phyloP scores from a whole-genome alignment of 2,329 filamentous ascomycete genomes.

The Scytalidium lignicola region DNA sequence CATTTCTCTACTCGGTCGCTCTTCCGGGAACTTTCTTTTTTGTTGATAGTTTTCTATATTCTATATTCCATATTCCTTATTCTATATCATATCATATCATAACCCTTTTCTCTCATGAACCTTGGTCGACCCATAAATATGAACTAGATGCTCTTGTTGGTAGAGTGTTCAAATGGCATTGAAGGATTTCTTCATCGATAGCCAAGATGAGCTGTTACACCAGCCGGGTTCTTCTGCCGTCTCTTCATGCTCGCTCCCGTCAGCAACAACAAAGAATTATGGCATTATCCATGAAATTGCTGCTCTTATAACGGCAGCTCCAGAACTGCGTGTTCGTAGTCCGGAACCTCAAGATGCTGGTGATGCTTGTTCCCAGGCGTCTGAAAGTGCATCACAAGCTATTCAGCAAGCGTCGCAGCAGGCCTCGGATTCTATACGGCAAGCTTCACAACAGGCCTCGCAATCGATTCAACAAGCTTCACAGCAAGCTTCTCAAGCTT shows the following conservation, averaged over 20 bases:
- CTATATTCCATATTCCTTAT: slow-evolving; percentile 5
- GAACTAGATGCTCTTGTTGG: slow-evolving; percentile 13
- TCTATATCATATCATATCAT: too few relatives aligned
- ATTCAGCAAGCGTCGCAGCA: slow-evolving; percentile 16
- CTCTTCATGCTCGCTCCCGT: slow-evolving; percentile 3
- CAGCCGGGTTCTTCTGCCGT: slow-evolving; percentile 3
- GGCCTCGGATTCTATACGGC: slow-evolving; percentile 18
- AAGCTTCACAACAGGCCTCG: slow-evolving; percentile 8
- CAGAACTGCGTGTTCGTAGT: slow-evolving; percentile 19
- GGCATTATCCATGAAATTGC: slow-evolving; percentile 11
- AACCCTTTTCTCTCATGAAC: slow-evolving; percentile 12
- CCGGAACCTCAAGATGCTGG: slow-evolving; percentile 15
- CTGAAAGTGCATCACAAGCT: slow-evolving; percentile 18
- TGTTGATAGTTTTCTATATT: too few relatives aligned
- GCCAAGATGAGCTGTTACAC: slow-evolving; percentile 9
- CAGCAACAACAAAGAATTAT: slow-evolving; percentile 3
- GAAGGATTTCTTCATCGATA: slow-evolving; percentile 9
- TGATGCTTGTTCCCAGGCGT: slow-evolving; percentile 13
- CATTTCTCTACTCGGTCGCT: too few relatives aligned
- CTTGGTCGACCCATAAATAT: slow-evolving; percentile 2
- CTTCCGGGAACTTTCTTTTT: too few relatives aligned
- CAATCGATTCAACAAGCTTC: slow-evolving; percentile 5
- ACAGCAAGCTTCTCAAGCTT: not conserved
- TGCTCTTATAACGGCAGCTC: slow-evolving; percentile 18
- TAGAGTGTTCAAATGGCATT: slow-evolving; percentile 13